A percentile compares a stretch with the other conserved stretches of the same genome.
Evolutionary conservation across 768 basidiomycete genomes (phyloP).

Genomic region (Termitomyces sp.): DNA sequence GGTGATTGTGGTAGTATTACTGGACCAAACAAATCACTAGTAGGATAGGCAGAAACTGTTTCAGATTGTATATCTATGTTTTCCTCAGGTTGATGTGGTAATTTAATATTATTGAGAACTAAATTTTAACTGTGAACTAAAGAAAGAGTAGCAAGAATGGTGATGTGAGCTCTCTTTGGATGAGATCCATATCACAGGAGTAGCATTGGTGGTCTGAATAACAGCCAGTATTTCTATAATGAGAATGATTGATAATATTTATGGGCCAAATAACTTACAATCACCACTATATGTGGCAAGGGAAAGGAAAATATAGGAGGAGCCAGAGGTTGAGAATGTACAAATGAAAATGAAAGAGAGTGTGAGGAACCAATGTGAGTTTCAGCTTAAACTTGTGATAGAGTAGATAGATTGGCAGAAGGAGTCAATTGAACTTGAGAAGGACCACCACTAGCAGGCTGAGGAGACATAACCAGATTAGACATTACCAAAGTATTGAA

Average conservation of each 20-base stretch:
- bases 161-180: not conserved
- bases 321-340: not conserved
- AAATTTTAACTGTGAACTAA: not conserved
- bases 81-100: not conserved
- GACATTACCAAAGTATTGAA: not conserved
- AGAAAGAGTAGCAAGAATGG: not conserved
- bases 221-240: not conserved
- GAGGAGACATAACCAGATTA: not conserved
- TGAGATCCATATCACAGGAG: not conserved
- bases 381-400: not conserved
- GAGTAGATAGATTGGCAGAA: not conserved
- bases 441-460: not conserved
- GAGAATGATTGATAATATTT: not conserved
- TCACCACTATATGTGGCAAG: not conserved
- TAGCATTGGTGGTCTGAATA: not conserved
- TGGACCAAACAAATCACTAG: not conserved
- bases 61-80: not conserved
- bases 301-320: not conserved
- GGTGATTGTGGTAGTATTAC: too few species aligned
- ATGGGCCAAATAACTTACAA: not conserved
- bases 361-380: not conserved
- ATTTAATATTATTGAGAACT: not conserved
- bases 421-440: not conserved
- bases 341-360: too few species aligned
- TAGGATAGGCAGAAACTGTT: not conserved